Percentiles rank a stretch among this genome's conserved stretches.
Conservation (phyloP, 2,329 filamentous ascomycete genomes). For the Coleophoma eucalyptorum region DNA sequence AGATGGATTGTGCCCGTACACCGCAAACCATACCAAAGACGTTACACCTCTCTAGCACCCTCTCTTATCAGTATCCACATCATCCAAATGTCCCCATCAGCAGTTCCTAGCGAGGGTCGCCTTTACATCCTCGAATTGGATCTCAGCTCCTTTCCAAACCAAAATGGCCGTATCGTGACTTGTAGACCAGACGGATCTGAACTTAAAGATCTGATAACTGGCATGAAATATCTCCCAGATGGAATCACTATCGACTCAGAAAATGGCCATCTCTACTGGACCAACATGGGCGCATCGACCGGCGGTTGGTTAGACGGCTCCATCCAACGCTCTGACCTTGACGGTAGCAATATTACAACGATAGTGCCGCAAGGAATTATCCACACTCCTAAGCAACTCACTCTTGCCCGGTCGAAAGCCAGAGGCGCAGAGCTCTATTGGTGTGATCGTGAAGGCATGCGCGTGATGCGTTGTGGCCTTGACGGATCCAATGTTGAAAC, state of each 20-base stretch:
- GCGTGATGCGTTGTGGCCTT: constrained; percentile 33
- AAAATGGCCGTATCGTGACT: constrained; percentile 10
- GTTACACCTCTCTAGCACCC: too few species aligned
- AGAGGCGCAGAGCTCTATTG: constrained; percentile 31
- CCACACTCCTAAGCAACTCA: constrained; percentile 47
- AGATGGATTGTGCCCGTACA: too few species aligned
- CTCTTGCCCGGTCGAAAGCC: constrained; percentile 7
- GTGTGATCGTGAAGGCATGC: constrained; percentile 40
- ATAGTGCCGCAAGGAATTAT: constrained; percentile 39
- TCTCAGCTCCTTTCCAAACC: constrained; percentile 7
- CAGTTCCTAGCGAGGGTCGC: neutral
- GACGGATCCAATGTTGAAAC: constrained; percentile 35
- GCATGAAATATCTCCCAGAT: constrained; percentile 32
- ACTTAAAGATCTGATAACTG: constrained; percentile 9
- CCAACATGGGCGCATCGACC: constrained; percentile 39
- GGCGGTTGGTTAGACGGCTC: constrained; percentile 7
- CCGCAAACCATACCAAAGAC: too few species aligned
- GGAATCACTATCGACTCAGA: constrained; percentile 35
- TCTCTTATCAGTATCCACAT: too few species aligned
- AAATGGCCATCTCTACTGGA: constrained; percentile 41
- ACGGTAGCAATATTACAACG: constrained; percentile 40
- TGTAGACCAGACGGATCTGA: constrained; percentile 7
- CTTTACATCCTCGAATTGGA: constrained; percentile 13
- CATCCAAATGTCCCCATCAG: neutral
- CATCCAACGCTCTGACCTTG: constrained; percentile 29